phyloP scores from a whole-genome alignment of 2,329 filamentous ascomycete species.

The Aspergillus piperis region DNA sequence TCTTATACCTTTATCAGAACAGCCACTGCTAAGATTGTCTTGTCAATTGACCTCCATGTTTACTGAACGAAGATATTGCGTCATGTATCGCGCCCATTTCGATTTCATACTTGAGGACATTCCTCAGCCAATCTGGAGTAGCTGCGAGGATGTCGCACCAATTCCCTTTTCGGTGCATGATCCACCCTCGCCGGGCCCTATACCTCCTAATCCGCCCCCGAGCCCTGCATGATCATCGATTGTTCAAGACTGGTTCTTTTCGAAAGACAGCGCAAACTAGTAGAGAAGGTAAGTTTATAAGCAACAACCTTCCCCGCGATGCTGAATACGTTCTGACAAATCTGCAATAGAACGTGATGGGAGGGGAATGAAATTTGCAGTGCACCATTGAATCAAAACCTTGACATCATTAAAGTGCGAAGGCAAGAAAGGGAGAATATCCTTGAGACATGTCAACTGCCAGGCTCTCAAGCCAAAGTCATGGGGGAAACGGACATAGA shows the following conservation, averaged over 20 bases:
- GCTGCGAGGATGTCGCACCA: constrained; percentile 1
- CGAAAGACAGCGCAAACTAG: background rate
- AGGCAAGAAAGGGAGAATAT: background rate
- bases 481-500: background rate
- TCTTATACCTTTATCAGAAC: background rate
- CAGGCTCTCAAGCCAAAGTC: background rate
- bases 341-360: background rate
- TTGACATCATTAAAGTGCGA: background rate
- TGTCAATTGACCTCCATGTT: background rate
- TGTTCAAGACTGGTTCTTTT: background rate
- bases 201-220: constrained; percentile 43
- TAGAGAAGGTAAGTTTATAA: background rate
- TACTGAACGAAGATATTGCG: background rate
- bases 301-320: background rate
- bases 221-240: constrained; percentile 34
- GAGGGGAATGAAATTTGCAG: background rate
- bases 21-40: background rate
- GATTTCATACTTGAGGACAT: too few species aligned
- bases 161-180: constrained; percentile 20
- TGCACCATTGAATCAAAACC: background rate
- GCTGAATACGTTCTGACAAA: background rate
- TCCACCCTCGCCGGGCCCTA: constrained; percentile 36
- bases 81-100: too few species aligned
- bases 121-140: background rate
- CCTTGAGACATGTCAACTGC: too few species aligned